Base-by-base conservation (phyloP, 306 rosid species). In the Elaeagnus macrophylla region DNA sequence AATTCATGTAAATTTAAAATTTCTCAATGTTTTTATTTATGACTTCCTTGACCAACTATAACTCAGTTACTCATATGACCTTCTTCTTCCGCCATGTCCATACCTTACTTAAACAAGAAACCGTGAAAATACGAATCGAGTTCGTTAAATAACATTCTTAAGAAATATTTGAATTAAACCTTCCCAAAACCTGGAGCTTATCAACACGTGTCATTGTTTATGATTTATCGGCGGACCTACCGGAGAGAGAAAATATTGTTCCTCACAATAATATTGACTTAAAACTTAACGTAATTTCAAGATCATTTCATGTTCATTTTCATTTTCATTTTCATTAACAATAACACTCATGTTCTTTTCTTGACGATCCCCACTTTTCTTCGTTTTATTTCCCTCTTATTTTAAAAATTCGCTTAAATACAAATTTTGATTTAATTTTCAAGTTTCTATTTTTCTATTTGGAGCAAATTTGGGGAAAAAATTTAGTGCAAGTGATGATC, bases 151-250 rank as follows among this genome's bases (percentile, higher is more conserved):
- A n/a, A n/a, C n/a, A n/a, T n/a, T n/a, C n/a, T n/a, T n/a, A n/a
- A n/a, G n/a, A n/a, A n/a, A n/a, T n/a, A n/a, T n/a, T n/a, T n/a
- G n/a, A n/a, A n/a, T n/a, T n/a, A n/a, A n/a, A 20, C 32, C 32
- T 1, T 20, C 32, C 32, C 32, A 20, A 20, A 20, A 20, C 32
- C 32, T 25, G 32, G 4, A 25, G 4, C 32, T 25, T 25, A 25
- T 25, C 32, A 25, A 25, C 32, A 25, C 32, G 32, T 25, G 32
- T 25, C 32, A 25, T 13, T 32, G n/a, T 8, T 7, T 5, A 19
- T 48, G 59, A 41, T 57, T 60, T 66, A 67, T 75, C 51, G 73
- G 77, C 74, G 71, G 68, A 76, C 77, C 77, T 68, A 71, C 67
- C 77, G 77, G 77, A 25, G 65, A 18, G 35, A 76, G 58, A 51